These are phyloP conservation scores for Ophiostoma ips DNA, from an alignment of 2,329 filamentous ascomycete genomes.

Conservation along the genomic window DNA sequence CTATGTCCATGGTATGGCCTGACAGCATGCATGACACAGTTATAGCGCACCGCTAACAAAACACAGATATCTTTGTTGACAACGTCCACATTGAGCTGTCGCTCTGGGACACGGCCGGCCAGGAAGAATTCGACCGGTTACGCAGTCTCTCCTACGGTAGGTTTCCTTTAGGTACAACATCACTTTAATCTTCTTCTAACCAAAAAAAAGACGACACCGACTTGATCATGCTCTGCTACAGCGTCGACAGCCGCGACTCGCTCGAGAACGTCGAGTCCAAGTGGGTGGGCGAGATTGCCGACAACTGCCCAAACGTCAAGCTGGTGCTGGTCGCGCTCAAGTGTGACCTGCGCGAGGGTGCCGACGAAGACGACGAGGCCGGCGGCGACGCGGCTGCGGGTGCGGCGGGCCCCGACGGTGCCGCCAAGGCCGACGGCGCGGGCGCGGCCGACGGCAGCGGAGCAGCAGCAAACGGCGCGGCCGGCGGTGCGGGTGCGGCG, in stretches of 20 bases:
- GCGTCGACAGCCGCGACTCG: conserved; percentile 88
- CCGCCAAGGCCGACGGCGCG: conserved; percentile 32
- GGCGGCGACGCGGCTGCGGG: conserved; percentile 21
- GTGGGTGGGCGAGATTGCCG: conserved; percentile 95
- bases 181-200: background rate
- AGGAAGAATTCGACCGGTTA: conserved; percentile 96
- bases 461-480: conserved; percentile 12
- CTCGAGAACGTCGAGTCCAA: conserved; percentile 98
- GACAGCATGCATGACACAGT: background rate
- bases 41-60: conserved; percentile 8
- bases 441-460: conserved; percentile 30
- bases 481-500: conserved; percentile 14
- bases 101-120: conserved; percentile 94
- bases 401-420: conserved; percentile 13
- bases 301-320: conserved; percentile 93
- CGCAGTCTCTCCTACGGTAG: conserved; percentile 84
- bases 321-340: conserved; percentile 92
- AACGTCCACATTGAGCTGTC: conserved; percentile 94
- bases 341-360: conserved; percentile 79
- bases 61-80: conserved; percentile 97
- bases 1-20: conserved; percentile 79
- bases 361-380: conserved; percentile 55
- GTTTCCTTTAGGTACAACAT: background rate
- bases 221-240: conserved; percentile 97
- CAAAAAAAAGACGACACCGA: conserved; percentile 68